Percentiles rank a stretch among this genome's conserved stretches.
phyloP scores from a whole-genome alignment of 2,329 filamentous ascomycete species.

The Meredithiella fracta region DNA sequence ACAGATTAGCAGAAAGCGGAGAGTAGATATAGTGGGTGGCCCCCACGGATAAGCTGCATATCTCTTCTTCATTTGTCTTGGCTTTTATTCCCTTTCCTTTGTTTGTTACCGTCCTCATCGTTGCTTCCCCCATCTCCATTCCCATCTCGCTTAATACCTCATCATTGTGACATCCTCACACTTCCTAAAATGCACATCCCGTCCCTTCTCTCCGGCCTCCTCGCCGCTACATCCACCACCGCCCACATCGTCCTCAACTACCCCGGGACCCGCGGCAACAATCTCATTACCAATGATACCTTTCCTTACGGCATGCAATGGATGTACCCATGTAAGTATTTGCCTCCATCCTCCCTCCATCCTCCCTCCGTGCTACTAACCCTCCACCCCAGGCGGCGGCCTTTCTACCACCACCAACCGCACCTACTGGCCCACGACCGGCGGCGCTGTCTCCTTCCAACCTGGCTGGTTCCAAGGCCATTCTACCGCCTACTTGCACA shows the following conservation, averaged over 20 bases:
- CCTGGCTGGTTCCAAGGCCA: conserved; percentile 96
- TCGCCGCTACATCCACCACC: conserved; percentile 33
- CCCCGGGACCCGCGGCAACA: conserved; percentile 76
- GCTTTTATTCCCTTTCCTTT: neutral
- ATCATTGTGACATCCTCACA: too few relatives aligned
- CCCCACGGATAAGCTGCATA: neutral
- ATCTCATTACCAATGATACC: conserved; percentile 59
- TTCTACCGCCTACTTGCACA: conserved; percentile 61
- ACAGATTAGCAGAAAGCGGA: too few relatives aligned
- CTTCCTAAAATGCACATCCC: too few relatives aligned
- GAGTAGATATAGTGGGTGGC: too few relatives aligned
- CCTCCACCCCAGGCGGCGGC: conserved; percentile 53
- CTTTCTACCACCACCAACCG: conserved; percentile 62
- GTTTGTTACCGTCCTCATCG: neutral
- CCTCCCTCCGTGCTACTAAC: neutral
- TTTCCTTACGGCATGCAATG: conserved; percentile 89
- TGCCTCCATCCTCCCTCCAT: neutral
- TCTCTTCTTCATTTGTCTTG: neutral
- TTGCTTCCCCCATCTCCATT: neutral
- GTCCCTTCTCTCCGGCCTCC: conserved; percentile 21
- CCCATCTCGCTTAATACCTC: too few relatives aligned
- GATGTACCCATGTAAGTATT: conserved; percentile 72
- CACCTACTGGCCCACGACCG: conserved; percentile 77
- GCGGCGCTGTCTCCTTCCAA: conserved; percentile 78
- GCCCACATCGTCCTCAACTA: conserved; percentile 78